Evolutionary conservation across 2,329 filamentous ascomycete species (phyloP).

Genomic region (Thielaviopsis cerberus): DNA sequence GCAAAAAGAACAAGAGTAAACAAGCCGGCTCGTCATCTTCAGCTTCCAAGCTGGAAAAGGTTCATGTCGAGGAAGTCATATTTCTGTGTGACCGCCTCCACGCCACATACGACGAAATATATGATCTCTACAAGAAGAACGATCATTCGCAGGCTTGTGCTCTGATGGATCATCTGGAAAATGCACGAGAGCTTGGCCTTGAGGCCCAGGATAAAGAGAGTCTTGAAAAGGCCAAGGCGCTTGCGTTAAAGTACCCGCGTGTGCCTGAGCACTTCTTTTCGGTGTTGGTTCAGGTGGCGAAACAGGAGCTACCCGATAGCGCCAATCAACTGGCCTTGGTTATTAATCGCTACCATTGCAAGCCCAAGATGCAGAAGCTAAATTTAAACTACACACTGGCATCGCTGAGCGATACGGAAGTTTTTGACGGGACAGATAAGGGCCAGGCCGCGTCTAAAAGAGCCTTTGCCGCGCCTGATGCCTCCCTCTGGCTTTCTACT

Average conservation of each 20-base stretch:
- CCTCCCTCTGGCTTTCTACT: background rate
- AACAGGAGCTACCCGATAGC: constrained; percentile 17
- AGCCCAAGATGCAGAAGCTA: constrained; percentile 20
- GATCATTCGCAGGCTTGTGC: constrained; percentile 23
- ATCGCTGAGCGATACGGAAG: constrained; percentile 17
- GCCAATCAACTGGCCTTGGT: constrained; percentile 24
- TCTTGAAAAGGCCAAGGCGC: constrained; percentile 18
- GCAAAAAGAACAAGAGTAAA: constrained; percentile 23
- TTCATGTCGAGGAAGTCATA: constrained; percentile 20
- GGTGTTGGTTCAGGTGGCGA: constrained; percentile 24
- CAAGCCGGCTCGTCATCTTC: constrained; percentile 1
- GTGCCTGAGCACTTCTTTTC: constrained; percentile 26
- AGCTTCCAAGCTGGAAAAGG: background rate
- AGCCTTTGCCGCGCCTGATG: background rate
- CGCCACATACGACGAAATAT: constrained; percentile 24
- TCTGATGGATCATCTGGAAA: constrained; percentile 25
- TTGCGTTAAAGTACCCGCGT: constrained; percentile 23
- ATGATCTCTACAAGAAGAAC: constrained; percentile 22
- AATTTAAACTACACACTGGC: constrained; percentile 22
- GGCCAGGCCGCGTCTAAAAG: background rate
- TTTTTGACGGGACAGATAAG: background rate
- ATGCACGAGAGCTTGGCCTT: constrained; percentile 23
- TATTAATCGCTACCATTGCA: constrained; percentile 25
- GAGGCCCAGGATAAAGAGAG: constrained; percentile 18
- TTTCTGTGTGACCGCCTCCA: constrained; percentile 27